Evolutionary conservation across 345 rosid genomes (phyloP).

Genomic region (Mangifera indica): DNA sequence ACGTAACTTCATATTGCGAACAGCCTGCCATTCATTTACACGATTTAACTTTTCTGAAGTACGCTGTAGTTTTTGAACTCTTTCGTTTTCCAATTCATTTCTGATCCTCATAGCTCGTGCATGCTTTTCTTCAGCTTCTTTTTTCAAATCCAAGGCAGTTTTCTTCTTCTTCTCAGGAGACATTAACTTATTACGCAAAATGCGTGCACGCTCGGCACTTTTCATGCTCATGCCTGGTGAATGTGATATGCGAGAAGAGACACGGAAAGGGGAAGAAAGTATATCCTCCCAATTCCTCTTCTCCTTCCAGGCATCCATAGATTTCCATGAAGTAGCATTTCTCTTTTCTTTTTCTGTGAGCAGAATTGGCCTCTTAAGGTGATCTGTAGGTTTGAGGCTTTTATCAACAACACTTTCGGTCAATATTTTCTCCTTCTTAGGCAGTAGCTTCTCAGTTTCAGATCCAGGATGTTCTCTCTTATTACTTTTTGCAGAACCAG

Average conservation of each 20-base stretch:
- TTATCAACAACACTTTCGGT: slow-evolving; percentile 38
- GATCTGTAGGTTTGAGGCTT: slow-evolving; percentile 40
- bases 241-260: slow-evolving; percentile 59
- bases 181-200: slow-evolving; percentile 67
- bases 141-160: slow-evolving; percentile 64
- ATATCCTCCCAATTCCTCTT: slow-evolving; percentile 79
- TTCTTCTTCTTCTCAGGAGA: slow-evolving; percentile 79
- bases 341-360: slow-evolving; percentile 51
- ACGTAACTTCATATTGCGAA: slow-evolving; percentile 61
- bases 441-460: slow-evolving; percentile 41
- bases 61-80: slow-evolving; percentile 76
- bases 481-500: slow-evolving; percentile 42
- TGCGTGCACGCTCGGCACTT: slow-evolving; percentile 69
- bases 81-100: slow-evolving; percentile 69
- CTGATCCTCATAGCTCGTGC: slow-evolving; percentile 75
- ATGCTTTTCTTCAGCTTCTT: slow-evolving; percentile 75
- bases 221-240: slow-evolving; percentile 65
- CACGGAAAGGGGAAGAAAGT: slow-evolving; percentile 61
- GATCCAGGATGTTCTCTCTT: slow-evolving; percentile 41
- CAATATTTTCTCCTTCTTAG: slow-evolving; percentile 44
- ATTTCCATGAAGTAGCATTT: slow-evolving; percentile 49
- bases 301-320: slow-evolving; percentile 82
- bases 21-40: slow-evolving; percentile 81
- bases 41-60: slow-evolving; percentile 69
- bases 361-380: slow-evolving; percentile 37